phyloP scores from a whole-genome alignment of 129 eudicot genomes.

The Pittosporum tobira region DNA sequence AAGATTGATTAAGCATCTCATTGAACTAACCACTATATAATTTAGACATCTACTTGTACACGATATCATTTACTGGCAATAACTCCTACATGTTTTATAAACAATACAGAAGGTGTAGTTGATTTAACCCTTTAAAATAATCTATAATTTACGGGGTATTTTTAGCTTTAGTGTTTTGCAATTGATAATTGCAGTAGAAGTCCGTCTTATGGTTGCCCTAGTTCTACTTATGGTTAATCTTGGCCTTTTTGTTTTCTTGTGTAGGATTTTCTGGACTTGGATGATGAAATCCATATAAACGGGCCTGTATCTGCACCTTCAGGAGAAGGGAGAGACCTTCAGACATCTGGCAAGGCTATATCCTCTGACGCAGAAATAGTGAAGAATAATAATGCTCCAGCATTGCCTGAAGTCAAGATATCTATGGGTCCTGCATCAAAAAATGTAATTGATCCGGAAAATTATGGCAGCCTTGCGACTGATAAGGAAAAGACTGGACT shows the following conservation, averaged over 20 bases:
- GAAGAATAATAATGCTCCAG: constrained; percentile 18
- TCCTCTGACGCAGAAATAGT: constrained; percentile 6
- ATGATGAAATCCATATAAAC: constrained; percentile 33
- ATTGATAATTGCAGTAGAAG: background rate
- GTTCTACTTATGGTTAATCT: background rate
- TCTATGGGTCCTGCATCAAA: constrained; percentile 10
- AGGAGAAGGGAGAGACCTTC: constrained; percentile 14
- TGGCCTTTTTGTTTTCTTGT: constrained; percentile 16
- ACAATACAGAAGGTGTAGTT: background rate
- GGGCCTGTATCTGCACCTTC: constrained; percentile 25
- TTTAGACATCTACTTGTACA: background rate
- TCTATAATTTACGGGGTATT: background rate
- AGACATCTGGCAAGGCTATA: constrained; percentile 20
- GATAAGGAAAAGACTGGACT: constrained; percentile 18
- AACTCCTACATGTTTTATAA: background rate
- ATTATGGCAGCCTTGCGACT: constrained; percentile 9
- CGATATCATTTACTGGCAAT: background rate
- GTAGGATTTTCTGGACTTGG: constrained; percentile 43
- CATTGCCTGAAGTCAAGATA: constrained; percentile 15
- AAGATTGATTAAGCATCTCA: background rate
- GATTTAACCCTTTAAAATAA: background rate
- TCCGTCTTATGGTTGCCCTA: background rate
- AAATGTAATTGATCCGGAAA: constrained; percentile 18
- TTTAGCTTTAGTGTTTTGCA: background rate
- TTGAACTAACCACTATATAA: background rate